Percentiles rank a stretch among this genome's conserved stretches.
phyloP scores from a whole-genome alignment of 1,284 basidiomycete genomes.

The Chondrostereum purpureum region DNA sequence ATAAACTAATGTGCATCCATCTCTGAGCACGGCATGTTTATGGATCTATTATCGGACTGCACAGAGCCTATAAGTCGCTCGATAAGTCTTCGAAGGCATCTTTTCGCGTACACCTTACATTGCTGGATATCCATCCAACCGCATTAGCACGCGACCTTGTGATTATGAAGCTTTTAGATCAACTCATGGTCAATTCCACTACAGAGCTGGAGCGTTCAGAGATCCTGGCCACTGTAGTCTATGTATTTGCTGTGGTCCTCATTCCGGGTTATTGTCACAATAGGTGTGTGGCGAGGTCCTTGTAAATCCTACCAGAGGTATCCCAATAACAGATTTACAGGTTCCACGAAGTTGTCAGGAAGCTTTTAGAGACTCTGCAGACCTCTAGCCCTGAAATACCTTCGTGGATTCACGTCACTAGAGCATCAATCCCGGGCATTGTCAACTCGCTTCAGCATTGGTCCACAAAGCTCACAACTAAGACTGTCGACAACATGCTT shows the following conservation, averaged over 20 bases:
- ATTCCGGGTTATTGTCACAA: constrained; percentile 8
- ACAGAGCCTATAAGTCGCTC: constrained; percentile 12
- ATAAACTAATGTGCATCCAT: no score
- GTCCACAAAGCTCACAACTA: constrained; percentile 1
- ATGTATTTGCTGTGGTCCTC: constrained; percentile 2
- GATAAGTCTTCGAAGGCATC: constrained; percentile 5
- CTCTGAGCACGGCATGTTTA: constrained; percentile 17
- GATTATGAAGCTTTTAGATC: constrained; percentile 16
- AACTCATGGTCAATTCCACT: constrained; percentile 7
- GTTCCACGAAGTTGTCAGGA: neutral
- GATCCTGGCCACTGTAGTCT: constrained; percentile 5
- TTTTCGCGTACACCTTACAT: constrained; percentile 18
- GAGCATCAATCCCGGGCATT: constrained; percentile 8
- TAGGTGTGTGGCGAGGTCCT: neutral
- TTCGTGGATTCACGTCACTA: constrained; percentile 13
- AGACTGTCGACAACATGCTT: neutral
- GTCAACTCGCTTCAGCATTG: constrained; percentile 8
- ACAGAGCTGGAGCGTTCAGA: neutral
- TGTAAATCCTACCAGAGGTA: neutral
- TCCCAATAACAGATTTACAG: neutral
- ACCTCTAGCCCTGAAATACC: constrained; percentile 10
- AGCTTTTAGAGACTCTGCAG: neutral
- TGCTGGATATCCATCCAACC: constrained; percentile 20
- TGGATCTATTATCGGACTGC: constrained; percentile 15
- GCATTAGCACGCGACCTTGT: constrained; percentile 19